Evolutionary conservation across 2,329 filamentous ascomycete species (phyloP).

Genomic region (Phoma sp.): DNA sequence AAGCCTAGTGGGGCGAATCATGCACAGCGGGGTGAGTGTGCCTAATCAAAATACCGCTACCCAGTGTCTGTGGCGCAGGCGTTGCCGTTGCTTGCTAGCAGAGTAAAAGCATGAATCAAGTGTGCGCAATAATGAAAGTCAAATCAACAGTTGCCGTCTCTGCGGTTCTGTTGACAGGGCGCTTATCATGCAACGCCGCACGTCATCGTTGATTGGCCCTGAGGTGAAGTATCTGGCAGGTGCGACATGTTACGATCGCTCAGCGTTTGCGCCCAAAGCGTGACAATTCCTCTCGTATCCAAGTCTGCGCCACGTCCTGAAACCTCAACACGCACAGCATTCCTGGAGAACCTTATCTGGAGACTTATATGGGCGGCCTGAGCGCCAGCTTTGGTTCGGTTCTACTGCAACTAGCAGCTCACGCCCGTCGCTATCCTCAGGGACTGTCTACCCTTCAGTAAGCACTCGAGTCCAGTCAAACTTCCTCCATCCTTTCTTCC

Average conservation of each 20-base stretch:
- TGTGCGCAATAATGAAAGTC: not conserved
- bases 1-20: conserved; percentile 9
- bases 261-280: conserved; percentile 18
- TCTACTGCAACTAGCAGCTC: not conserved
- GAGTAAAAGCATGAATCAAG: not conserved
- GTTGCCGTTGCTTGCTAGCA: not conserved
- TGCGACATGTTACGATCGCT: conserved; percentile 26
- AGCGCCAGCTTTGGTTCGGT: not conserved
- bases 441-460: conserved; percentile 51
- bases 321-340: conserved; percentile 23
- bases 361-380: not conserved
- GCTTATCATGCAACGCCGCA: conserved; percentile 16
- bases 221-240: conserved; percentile 18
- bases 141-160: conserved; percentile 9
- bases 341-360: not conserved
- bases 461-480: conserved; percentile 85
- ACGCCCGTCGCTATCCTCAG: not conserved
- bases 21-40: conserved; percentile 12
- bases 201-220: conserved; percentile 26
- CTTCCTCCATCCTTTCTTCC: conserved; percentile 84
- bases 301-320: conserved; percentile 25
- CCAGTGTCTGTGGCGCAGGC: conserved; percentile 13
- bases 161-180: conserved; percentile 25
- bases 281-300: conserved; percentile 10
- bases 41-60: conserved; percentile 13